Evolutionary conservation across 192 early-diverging fungal genomes (phyloP).

Genomic region (Coemansia furcata): DNA sequence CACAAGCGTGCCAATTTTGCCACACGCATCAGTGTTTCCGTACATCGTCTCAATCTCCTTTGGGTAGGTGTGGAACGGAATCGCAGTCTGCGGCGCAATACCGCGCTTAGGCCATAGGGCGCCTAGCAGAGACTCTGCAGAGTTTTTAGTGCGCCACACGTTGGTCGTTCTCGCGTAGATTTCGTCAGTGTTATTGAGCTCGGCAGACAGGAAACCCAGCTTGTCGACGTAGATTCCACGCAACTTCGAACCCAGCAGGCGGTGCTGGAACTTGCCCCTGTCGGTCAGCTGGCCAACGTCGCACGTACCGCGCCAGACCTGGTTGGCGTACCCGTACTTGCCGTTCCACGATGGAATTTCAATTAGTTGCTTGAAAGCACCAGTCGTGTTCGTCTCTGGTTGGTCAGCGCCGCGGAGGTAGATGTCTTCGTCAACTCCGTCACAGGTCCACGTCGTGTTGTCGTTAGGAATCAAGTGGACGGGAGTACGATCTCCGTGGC

Average conservation of each 20-base stretch:
- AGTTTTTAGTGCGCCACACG: slow-evolving; percentile 60
- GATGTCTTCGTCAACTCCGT: slow-evolving; percentile 28
- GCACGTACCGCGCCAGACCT: slow-evolving; percentile 49
- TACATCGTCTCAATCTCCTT: slow-evolving; percentile 51
- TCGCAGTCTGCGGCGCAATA: slow-evolving; percentile 9
- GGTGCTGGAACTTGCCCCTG: slow-evolving; percentile 55
- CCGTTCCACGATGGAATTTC: slow-evolving; percentile 44
- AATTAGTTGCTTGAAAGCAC: slow-evolving; percentile 36
- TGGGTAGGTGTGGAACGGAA: slow-evolving; percentile 53
- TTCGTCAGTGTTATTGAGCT: slow-evolving; percentile 28
- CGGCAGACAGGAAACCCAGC: slow-evolving; percentile 39
- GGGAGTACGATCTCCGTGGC: slow-evolving; percentile 58
- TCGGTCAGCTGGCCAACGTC: slow-evolving; percentile 62
- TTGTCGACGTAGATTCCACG: slow-evolving; percentile 55
- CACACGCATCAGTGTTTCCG: slow-evolving; percentile 48
- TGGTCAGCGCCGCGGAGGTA: slow-evolving; percentile 31
- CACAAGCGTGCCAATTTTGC: slow-evolving; percentile 10
- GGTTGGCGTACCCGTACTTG: slow-evolving; percentile 39
- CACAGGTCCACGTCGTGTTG: slow-evolving; percentile 38
- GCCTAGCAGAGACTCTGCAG: slow-evolving; percentile 52
- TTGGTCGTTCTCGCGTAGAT: slow-evolving; percentile 62
- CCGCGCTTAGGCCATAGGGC: slow-evolving; percentile 47
- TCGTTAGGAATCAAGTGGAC: slow-evolving; percentile 40
- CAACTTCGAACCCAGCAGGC: slow-evolving; percentile 40
- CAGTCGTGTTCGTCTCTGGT: slow-evolving; percentile 34